Conservation (phyloP, 2,329 filamentous ascomycete species). For the Scedosporium apiospermum region DNA sequence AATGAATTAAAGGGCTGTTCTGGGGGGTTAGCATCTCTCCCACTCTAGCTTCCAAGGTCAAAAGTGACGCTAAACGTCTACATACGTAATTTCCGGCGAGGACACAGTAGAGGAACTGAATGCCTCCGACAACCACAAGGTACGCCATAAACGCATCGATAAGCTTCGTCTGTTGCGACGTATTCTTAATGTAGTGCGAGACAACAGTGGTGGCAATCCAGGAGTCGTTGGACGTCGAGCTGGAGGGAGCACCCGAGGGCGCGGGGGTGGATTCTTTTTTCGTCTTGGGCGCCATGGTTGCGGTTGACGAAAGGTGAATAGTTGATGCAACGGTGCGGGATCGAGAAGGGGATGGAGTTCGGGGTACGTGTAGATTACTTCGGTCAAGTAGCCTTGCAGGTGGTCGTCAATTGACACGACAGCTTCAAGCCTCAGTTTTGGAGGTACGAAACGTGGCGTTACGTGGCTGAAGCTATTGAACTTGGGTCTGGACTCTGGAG, state of each 20-base stretch:
- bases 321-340: conserved; percentile 6
- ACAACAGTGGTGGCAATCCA: conserved; percentile 62
- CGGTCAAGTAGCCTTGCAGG: conserved; percentile 11
- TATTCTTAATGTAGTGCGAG: conserved; percentile 69
- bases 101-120: conserved; percentile 92
- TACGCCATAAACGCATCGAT: conserved; percentile 88
- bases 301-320: conserved; percentile 3
- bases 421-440: conserved; percentile 17
- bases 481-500: background rate
- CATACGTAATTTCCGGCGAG: conserved; percentile 89
- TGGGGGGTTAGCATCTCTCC: conserved; percentile 11
- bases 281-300: conserved; percentile 39
- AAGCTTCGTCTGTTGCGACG: conserved; percentile 84
- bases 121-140: conserved; percentile 70
- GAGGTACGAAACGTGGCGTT: background rate
- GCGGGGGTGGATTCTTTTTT: conserved; percentile 27
- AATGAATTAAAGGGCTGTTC: conserved; percentile 97
- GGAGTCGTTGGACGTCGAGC: conserved; percentile 13
- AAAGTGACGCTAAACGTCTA: conserved; percentile 14
- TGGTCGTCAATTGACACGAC: conserved; percentile 21
- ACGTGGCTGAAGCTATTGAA: conserved; percentile 8
- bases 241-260: conserved; percentile 8
- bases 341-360: conserved; percentile 4
- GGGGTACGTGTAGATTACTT: background rate
- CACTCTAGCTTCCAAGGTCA: background rate